Conservation (phyloP, 2,329 filamentous ascomycete species). For the Trichoderma atroviride region DNA sequence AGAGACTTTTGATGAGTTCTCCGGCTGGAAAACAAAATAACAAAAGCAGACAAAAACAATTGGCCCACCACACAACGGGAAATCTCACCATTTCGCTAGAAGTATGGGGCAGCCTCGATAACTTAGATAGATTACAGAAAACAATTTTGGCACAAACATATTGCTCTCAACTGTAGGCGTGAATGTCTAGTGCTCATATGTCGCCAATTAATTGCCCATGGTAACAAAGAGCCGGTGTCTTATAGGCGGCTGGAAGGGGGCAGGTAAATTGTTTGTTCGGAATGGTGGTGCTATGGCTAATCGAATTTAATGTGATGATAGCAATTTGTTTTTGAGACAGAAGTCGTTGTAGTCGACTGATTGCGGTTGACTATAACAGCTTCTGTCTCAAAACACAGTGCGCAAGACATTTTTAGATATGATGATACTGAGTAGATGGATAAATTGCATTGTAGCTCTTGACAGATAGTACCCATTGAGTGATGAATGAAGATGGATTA, state of each 20-base stretch:
- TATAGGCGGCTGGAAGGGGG: neutral
- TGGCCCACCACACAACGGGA: neutral
- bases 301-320: no score
- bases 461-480: neutral
- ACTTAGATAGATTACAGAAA: slow-evolving; percentile 13
- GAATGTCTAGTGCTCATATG: neutral
- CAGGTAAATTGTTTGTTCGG: neutral
- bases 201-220: neutral
- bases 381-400: no score
- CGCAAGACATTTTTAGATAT: neutral
- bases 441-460: neutral
- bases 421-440: neutral
- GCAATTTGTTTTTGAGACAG: no score
- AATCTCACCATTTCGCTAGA: slow-evolving; percentile 15
- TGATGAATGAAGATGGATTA: neutral
- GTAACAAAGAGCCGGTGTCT: neutral
- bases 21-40: slow-evolving; percentile 5
- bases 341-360: no score
- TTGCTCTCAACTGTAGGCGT: neutral
- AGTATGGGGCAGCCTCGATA: slow-evolving; percentile 20
- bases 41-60: neutral
- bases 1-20: neutral
- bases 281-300: neutral
- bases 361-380: no score
- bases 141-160: slow-evolving; percentile 23